Conservation (phyloP, 805 yeast species). For the Candida glaebosa region DNA sequence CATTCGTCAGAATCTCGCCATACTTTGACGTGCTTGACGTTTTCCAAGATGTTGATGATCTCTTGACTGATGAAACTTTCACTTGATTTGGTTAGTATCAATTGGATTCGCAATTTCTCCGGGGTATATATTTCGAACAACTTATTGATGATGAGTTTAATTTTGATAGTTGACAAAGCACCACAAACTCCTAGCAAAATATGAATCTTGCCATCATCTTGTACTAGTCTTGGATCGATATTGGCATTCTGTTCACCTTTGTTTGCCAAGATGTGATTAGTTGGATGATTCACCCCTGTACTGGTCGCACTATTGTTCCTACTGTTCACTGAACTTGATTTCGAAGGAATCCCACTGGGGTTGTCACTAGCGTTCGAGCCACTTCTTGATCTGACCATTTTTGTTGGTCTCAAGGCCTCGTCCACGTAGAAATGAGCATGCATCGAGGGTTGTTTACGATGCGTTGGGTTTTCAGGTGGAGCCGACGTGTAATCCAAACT, state of each 20-base stretch:
- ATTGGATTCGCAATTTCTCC: slow-evolving; percentile 50
- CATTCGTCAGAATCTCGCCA: slow-evolving; percentile 63
- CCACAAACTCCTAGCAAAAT: slow-evolving; percentile 58
- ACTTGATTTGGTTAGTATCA: slow-evolving; percentile 51
- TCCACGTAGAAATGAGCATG: slow-evolving; percentile 79
- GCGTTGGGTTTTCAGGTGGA: slow-evolving; percentile 33
- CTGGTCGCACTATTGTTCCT: slow-evolving; percentile 2
- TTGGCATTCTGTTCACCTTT: slow-evolving; percentile 41
- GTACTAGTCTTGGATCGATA: slow-evolving; percentile 50
- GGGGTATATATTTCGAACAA: slow-evolving; percentile 49
- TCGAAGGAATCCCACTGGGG: slow-evolving; percentile 9
- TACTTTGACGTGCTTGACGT: slow-evolving; percentile 41
- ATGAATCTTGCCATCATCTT: slow-evolving; percentile 55
- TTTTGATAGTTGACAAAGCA: slow-evolving; percentile 49
- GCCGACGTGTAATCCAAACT: slow-evolving; percentile 23
- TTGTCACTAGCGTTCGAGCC: slow-evolving; percentile 31
- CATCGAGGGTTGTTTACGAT: slow-evolving; percentile 57
- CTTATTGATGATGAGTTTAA: slow-evolving; percentile 49
- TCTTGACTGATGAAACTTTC: slow-evolving; percentile 51
- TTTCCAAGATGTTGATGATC: slow-evolving; percentile 35
- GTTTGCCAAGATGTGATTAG: neutral
- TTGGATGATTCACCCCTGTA: neutral
- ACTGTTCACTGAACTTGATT: slow-evolving; percentile 1
- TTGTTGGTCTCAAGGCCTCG: slow-evolving; percentile 54
- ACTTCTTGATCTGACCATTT: slow-evolving; percentile 34